Evolutionary conservation across 1,284 basidiomycete species (phyloP).

Genomic region (Termitomyces sp.): DNA sequence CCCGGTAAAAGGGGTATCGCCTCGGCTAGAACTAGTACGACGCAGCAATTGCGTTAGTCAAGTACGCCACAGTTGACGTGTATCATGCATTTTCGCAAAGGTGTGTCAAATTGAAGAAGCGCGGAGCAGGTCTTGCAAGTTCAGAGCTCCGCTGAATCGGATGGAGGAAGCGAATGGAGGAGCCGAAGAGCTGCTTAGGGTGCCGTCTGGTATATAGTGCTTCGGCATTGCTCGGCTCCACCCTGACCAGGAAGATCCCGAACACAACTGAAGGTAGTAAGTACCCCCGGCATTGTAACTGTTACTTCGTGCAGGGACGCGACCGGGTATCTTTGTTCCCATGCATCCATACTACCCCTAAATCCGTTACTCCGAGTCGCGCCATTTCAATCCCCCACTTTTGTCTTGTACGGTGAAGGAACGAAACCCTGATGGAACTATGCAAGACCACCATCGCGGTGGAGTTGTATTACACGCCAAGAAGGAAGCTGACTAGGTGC

Average conservation of each 20-base stretch:
- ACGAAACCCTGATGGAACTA: no score
- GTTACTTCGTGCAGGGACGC: not conserved
- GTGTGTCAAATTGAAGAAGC: not conserved
- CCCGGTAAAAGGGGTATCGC: not conserved
- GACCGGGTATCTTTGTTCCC: no score
- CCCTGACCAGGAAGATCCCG: not conserved
- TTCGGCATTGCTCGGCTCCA: not conserved
- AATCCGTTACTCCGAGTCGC: not conserved
- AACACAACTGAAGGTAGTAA: no score
- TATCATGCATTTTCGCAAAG: not conserved
- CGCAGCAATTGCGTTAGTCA: not conserved
- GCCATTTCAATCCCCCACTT: not conserved
- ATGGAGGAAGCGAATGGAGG: not conserved
- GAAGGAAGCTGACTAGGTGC: not conserved
- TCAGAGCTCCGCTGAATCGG: not conserved
- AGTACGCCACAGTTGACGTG: not conserved
- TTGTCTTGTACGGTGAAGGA: not conserved
- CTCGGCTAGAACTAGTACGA: not conserved
- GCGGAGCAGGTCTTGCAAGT: not conserved
- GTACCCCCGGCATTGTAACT: not conserved
- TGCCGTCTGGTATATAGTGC: not conserved
- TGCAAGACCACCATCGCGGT: not conserved
- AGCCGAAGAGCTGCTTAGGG: not conserved
- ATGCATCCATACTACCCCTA: not conserved
- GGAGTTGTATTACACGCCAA: not conserved